Base-by-base conservation (phyloP, 2,329 filamentous ascomycete genomes). In the Diaporthe eres region DNA sequence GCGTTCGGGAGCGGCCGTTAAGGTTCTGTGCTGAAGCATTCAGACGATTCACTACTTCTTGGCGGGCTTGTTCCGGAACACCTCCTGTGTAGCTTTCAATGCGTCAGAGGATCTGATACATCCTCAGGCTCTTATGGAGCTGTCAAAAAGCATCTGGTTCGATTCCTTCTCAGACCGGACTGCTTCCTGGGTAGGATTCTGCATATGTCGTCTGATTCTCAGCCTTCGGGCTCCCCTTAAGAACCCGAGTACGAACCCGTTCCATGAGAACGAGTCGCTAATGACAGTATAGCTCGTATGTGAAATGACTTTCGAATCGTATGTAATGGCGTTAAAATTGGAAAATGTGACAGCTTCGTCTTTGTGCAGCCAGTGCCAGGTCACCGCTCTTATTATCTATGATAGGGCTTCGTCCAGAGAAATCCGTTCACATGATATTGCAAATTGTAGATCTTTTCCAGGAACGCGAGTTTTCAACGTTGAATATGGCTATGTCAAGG, bases 1-100 rank as follows among this genome's bases (percentile, higher is more conserved):
- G 28, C 17, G 34, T 65, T 65, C 42, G 42, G 61, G 42, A 49
- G 42, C 17, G 42, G 25, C 42, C 61, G 42, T 65, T 65, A 65
- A 34, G 42, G 42, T 65, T 65, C 42, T 44, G 17, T 31, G 61
- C 25, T 65, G 42, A 65, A n/a, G 61, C 42, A 49, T 65, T 49
- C 42, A 8, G 61, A 65, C 42, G 42, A 65, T 31, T 65, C 42
- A 49, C 28, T 34, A 19, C 25, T 8, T 15, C 42, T 47, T 65
- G 42, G 61, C 61, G 5, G 42, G 61, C 61, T 5, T 6, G 61
- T 47, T 34, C 61, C 34, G 61, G 61, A 49, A 65, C 61, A 65
- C 61, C 42, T 31, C 25, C 42, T 65, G 42, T 15, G 42, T 31
- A 37, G 61, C 9, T 65, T 65, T 34, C 10, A 34, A 65, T 65